Evolutionary conservation across 306 rosid genomes (phyloP), one percentile per base, ranked within the genome.

Genomic region (Benincasa hispida): DNA sequence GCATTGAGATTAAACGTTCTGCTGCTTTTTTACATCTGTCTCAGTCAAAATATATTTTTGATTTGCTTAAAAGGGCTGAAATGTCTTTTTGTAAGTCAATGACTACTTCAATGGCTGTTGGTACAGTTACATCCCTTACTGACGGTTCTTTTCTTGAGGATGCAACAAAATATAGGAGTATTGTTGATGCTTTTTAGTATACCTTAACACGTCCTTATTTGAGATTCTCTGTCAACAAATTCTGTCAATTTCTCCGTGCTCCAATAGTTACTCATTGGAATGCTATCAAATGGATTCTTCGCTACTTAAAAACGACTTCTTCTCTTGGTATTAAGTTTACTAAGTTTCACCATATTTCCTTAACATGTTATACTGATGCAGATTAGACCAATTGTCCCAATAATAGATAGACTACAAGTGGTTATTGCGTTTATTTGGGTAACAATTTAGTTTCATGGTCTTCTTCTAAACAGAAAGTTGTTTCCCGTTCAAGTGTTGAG

Each of bases 251-350:
- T 3, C 27, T 55, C 1, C 60, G 21, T 21, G 24, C 28, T 8
- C 28, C 60, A 2, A 55, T 28, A 3, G 0, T 5, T 0, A 1
- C 6, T 0, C 55, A 15, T 50, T 50, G 21, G 55, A 3, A 14
- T 50, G n/a, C 8, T 3, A 21, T 21, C 0, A 56, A 56, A 10
- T 0, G 32, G 0, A 58, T 58, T 1, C 2, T 58, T 2, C 6
- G 17, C 0, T 58, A 58, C 2, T 1, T 58, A 0, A 58, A 58
- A 2, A 0, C 14, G 1, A 58, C 35, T 8, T 1, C 0, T 0
- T 9, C 14, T 12, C 7, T 22, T 58, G 65, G 35, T 0, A 58
- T 58, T 11, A 0, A 32, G 0, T 58, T 58, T 11, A 2, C 35
- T 0, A 1, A 1, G 10, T 58, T 1, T 37, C 3, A 15, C 0